Evolutionary conservation across 2,329 filamentous ascomycete species (phyloP).

Genomic region (Penicillium sp.): DNA sequence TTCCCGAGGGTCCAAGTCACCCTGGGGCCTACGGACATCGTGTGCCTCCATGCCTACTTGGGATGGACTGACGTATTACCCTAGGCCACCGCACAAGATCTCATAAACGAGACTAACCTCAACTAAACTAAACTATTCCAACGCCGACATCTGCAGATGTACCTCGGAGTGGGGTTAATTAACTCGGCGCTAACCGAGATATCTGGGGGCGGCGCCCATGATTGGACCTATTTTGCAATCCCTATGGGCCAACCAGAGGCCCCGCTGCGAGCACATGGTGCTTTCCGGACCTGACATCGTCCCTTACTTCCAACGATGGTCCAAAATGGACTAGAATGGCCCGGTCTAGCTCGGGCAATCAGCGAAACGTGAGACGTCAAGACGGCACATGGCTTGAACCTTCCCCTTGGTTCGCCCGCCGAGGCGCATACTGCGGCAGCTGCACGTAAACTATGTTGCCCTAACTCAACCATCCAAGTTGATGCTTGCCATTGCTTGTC

Average conservation of each 20-base stretch:
- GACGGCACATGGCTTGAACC: background rate
- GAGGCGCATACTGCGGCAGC: background rate
- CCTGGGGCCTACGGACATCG: too few relatives aligned
- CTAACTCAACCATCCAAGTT: background rate
- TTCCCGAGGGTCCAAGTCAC: too few relatives aligned
- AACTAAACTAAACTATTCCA: too few relatives aligned
- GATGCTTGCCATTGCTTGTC: conserved; percentile 8
- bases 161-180: conserved; percentile 5
- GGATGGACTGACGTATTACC: too few relatives aligned
- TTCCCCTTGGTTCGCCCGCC: background rate
- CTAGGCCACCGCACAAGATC: too few relatives aligned
- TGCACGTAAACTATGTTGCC: background rate
- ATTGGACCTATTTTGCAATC: background rate
- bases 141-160: too few relatives aligned
- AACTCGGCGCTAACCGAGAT: conserved; percentile 15
- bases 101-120: too few relatives aligned
- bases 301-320: background rate
- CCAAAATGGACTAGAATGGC: too few relatives aligned
- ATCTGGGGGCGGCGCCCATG: conserved; percentile 8
- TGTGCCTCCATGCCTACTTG: too few relatives aligned
- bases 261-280: conserved; percentile 16
- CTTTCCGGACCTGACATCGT: background rate
- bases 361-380: background rate
- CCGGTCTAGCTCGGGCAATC: background rate
- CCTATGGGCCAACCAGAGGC: conserved; percentile 20